A percentile compares a stretch with the other conserved stretches of the same genome.
Conservation (phyloP, 2,329 filamentous ascomycete species). For the Pestalotiopsis sp. region DNA sequence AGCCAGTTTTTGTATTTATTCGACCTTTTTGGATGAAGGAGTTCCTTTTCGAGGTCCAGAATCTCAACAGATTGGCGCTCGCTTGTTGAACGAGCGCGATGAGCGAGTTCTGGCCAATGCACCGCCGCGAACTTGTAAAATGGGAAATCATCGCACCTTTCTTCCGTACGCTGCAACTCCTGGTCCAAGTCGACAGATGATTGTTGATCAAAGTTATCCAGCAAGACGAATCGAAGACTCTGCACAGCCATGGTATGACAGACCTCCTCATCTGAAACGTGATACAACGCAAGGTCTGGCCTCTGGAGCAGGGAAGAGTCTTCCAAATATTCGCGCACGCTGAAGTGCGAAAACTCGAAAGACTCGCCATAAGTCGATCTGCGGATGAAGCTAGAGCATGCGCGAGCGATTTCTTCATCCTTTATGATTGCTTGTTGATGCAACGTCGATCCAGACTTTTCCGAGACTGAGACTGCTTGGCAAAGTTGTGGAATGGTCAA, state of each 20-base stretch:
- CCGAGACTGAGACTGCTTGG: background rate
- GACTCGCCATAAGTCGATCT: background rate
- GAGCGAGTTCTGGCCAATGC: background rate
- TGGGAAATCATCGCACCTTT: background rate
- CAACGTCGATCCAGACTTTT: background rate
- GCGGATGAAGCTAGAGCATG: background rate
- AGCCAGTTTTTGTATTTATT: background rate
- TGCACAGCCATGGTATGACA: background rate
- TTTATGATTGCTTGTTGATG: background rate
- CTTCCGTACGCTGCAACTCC: background rate
- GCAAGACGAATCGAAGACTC: background rate
- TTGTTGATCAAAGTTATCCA: background rate
- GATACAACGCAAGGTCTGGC: background rate
- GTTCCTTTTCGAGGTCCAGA: background rate
- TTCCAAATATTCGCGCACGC: background rate
- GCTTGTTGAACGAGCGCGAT: background rate
- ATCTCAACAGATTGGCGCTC: background rate
- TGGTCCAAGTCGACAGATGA: background rate
- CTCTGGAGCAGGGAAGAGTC: background rate
- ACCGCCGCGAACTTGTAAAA: background rate
- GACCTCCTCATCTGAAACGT: background rate
- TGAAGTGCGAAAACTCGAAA: background rate
- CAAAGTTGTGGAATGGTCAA: background rate
- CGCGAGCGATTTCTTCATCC: background rate
- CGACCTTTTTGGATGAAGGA: background rate